A percentile compares a stretch with the other conserved stretches of the same genome.
These are phyloP conservation scores for Solioccasus polychromus DNA, from an alignment of 768 basidiomycete species.

Conservation along the genomic window DNA sequence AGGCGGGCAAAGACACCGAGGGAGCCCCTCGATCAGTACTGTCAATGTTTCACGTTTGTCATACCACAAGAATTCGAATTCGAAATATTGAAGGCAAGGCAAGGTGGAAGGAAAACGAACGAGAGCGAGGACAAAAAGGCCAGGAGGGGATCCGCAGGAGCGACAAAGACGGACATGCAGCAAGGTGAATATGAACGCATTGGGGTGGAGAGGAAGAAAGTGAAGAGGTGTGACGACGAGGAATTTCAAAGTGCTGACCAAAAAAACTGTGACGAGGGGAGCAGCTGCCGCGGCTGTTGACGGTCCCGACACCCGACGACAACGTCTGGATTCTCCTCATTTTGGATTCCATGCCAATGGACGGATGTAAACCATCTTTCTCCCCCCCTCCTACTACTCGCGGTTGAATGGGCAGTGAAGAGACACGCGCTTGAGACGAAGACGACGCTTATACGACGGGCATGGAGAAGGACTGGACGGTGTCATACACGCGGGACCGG, in stretches of 20 bases:
- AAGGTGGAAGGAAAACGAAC: background rate
- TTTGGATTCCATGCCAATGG: constrained; percentile 23
- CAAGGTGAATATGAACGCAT: background rate
- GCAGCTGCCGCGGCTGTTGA: constrained; percentile 22
- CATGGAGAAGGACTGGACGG: too few relatives aligned
- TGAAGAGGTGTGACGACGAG: constrained; percentile 2
- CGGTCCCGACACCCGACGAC: constrained; percentile 26
- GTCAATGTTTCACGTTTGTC: constrained; percentile 43
- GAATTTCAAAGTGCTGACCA: constrained; percentile 29
- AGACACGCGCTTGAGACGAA: too few relatives aligned
- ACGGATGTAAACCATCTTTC: constrained; percentile 30
- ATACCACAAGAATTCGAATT: constrained; percentile 19
- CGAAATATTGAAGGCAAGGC: constrained; percentile 8
- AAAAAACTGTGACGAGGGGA: constrained; percentile 18
- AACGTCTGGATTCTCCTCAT: constrained; percentile 13
- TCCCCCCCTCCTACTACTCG: too few relatives aligned
- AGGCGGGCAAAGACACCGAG: constrained; percentile 23
- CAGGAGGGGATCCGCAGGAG: constrained; percentile 1
- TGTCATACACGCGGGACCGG: constrained; percentile 27
- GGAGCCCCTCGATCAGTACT: constrained; percentile 41
- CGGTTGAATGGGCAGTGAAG: too few relatives aligned
- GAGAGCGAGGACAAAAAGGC: background rate
- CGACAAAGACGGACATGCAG: background rate
- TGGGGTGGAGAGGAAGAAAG: background rate
- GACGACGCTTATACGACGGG: constrained; percentile 21